phyloP scores from a whole-genome alignment of 352 stramenopile genomes.

The Thraustochytrium striatum region DNA sequence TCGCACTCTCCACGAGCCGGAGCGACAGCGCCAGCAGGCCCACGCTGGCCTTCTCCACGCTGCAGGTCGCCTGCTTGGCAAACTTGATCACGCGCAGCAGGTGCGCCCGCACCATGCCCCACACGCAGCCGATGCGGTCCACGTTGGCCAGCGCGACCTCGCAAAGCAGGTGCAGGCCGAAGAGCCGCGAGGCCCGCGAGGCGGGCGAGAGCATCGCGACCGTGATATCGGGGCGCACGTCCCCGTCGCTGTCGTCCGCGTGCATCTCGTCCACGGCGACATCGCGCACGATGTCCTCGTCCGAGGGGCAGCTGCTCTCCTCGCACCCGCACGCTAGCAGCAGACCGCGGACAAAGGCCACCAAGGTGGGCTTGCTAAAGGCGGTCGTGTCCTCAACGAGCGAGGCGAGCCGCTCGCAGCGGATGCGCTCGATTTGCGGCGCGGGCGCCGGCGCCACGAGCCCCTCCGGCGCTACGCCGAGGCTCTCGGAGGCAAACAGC shows the following conservation, averaged over 20 bases:
- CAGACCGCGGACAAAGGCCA: slow-evolving; percentile 19
- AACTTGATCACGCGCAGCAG: slow-evolving; percentile 32
- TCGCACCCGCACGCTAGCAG: not conserved
- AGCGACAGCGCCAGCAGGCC: slow-evolving; percentile 48
- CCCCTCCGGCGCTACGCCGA: not conserved
- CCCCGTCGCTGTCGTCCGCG: not conserved
- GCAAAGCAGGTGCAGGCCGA: slow-evolving; percentile 51
- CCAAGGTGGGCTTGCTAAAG: not conserved
- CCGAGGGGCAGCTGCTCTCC: not conserved
- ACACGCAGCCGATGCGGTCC: slow-evolving; percentile 46
- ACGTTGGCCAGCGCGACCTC: slow-evolving; percentile 52
- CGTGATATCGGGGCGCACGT: slow-evolving; percentile 27
- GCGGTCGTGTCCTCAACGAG: not conserved
- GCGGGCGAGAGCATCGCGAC: slow-evolving; percentile 36
- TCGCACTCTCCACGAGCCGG: slow-evolving; percentile 13
- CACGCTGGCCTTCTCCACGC: slow-evolving; percentile 51
- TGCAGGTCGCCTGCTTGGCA: slow-evolving; percentile 41
- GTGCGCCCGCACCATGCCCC: slow-evolving; percentile 50
- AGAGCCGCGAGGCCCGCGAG: slow-evolving; percentile 50
- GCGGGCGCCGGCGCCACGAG: not conserved
- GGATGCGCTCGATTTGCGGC: not conserved
- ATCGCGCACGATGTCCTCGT: slow-evolving; percentile 3
- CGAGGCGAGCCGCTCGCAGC: not conserved
- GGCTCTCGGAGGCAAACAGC: slow-evolving; percentile 10
- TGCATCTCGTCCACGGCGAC: not conserved